Conservation (phyloP, 352 stramenopile genomes). For the Globisporangium acanthophoron region DNA sequence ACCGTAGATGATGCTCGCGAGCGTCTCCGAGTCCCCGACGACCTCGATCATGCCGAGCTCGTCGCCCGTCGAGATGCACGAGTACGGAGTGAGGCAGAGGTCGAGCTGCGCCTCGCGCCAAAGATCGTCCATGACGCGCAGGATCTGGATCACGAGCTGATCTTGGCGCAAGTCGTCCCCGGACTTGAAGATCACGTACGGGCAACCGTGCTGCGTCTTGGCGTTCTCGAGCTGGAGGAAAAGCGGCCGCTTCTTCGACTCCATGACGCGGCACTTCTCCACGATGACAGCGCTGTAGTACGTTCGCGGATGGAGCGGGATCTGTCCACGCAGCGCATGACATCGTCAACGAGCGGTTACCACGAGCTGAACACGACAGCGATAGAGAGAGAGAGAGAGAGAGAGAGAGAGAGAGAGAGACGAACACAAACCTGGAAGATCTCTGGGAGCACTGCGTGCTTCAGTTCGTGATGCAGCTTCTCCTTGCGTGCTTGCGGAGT, state of each 20-base stretch:
- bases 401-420: neutral
- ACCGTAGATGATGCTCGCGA: conserved; percentile 83
- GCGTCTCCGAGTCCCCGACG: conserved; percentile 80
- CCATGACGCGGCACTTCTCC: conserved; percentile 89
- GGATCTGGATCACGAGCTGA: conserved; percentile 89
- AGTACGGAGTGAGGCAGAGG: conserved; percentile 81
- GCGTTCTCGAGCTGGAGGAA: conserved; percentile 81
- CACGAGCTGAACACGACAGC: neutral
- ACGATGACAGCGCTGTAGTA: conserved; percentile 77
- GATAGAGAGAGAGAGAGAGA: no score
- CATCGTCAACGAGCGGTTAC: neutral
- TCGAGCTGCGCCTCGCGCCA: conserved; percentile 85
- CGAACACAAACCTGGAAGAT: conserved; percentile 62
- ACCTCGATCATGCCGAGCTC: conserved; percentile 89
- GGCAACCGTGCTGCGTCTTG: conserved; percentile 51
- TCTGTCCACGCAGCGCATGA: conserved; percentile 13
- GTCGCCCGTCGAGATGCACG: conserved; percentile 84
- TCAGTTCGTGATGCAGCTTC: conserved; percentile 56
- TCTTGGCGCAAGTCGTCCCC: conserved; percentile 93
- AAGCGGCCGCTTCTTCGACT: conserved; percentile 91
- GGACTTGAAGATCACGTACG: conserved; percentile 89
- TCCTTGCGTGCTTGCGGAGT: conserved; percentile 31
- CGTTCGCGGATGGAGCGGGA: conserved; percentile 81
- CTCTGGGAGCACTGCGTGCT: conserved; percentile 53
- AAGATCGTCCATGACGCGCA: conserved; percentile 89